Evolutionary conservation across 768 basidiomycete genomes (phyloP), one percentile per base, ranked within the genome.

Genomic region (Rhodotorula paludigena): DNA sequence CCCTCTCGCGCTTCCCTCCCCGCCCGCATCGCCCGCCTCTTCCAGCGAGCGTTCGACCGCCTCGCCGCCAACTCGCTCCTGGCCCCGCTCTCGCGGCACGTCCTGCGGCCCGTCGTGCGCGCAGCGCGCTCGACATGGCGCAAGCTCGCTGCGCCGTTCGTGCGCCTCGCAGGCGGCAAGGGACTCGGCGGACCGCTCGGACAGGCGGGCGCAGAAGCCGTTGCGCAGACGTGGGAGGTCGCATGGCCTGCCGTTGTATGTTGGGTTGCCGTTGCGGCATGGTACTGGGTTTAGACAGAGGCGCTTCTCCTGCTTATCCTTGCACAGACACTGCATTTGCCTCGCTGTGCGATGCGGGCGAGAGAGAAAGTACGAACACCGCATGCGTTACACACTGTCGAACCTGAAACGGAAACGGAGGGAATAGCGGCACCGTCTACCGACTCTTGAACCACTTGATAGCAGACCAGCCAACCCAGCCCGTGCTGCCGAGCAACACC

Each of bases 11-110:
- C 32, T 0, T 33, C 16, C 38, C 52, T 38, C 15, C 16, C 48
- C 44, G 23, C 39, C n/a, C n/a, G 32, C 23, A 16, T 45, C 36
- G 11, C 39, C 15, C 20, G 4, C 47, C 5, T 55, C 38, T 16
- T 25, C 14, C 20, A 15, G 20, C 25, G 3, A 3, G 10, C 21
- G 16, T 14, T 48, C 35, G 39, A 53, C 38, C 47, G 28, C 30
- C 41, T 68, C 30, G 51, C 57, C 18, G 23, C 38, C 38, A 65
- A 62, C 44, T 32, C 60, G 25, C 56, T 61, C 44, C 21, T 70
- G 18, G 32, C 48, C 0, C 63, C 57, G 11, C 18, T 60, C 30
- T 18, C 41, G 18, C 54, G 60, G 8, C 2, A 30, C 15, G 16
- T 44, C 44, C 14, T 65, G 9, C 51, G 57, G 1, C 62, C 61